Conservation (phyloP, 257 asterid species). For the Cinchona pubescens region DNA sequence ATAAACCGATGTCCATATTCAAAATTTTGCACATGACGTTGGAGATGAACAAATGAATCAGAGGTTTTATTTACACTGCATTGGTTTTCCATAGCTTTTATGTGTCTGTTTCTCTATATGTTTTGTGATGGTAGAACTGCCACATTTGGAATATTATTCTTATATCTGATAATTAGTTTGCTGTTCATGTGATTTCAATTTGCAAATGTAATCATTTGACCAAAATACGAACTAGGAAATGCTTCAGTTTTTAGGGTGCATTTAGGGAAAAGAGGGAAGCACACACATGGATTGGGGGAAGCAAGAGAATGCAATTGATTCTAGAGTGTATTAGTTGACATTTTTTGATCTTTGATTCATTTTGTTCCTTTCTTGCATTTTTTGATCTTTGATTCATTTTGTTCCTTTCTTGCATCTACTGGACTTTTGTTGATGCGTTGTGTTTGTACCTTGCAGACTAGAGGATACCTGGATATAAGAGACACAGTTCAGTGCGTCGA, state of each 20-base stretch:
- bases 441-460: conserved; percentile 46
- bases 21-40: background rate
- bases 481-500: conserved; percentile 96
- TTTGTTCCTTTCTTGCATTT: background rate
- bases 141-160: background rate
- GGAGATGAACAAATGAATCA: background rate
- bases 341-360: background rate
- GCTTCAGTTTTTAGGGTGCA: background rate
- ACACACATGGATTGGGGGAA: background rate
- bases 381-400: background rate
- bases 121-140: background rate
- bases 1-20: too few relatives aligned
- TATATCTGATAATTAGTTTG: background rate
- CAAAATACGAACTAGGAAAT: background rate
- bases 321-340: background rate
- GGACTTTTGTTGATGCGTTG: conserved; percentile 13
- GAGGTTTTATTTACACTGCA: background rate
- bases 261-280: background rate
- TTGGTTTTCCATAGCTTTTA: too few relatives aligned
- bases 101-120: too few relatives aligned
- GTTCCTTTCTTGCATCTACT: background rate
- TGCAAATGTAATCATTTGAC: background rate
- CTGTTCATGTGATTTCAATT: too few relatives aligned
- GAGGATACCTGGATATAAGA: conserved; percentile 93
- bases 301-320: background rate